Base-by-base conservation (phyloP, 1,284 basidiomycete genomes). In the Trichosporon faecale region DNA sequence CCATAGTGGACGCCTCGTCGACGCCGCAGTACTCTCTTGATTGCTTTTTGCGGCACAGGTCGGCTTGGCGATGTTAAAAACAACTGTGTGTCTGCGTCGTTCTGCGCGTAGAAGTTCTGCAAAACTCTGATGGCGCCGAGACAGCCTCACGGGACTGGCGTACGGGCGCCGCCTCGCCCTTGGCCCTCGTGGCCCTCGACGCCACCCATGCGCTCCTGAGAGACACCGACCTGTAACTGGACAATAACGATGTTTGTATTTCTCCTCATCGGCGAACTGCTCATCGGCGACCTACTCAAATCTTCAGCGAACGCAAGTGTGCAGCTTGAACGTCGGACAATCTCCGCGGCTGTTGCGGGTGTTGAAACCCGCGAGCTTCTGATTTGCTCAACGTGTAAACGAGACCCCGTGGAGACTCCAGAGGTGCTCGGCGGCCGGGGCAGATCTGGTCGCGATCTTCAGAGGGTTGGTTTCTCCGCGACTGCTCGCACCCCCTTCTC, bases 181-280 rank as follows among this genome's bases (percentile, higher is more conserved):
- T 14, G n/a, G 2, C 21, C 49, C 49, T 23, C n/a, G 40, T 3
- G 11, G 44, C 44, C 44, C n/a, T 21, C 16, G 2, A 52, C 49
- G 49, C 49, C 49, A 25, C 21, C 21, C n/a, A n/a, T n/a, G n/a
- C n/a, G n/a, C n/a, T n/a, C n/a, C n/a, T n/a, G n/a, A n/a, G n/a
- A n/a, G n/a, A n/a, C n/a, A n/a, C n/a, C n/a, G n/a, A n/a, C n/a
- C n/a, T n/a, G n/a, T n/a, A n/a, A n/a, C n/a, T n/a, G n/a, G n/a
- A n/a, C n/a, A n/a, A n/a, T n/a, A n/a, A n/a, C n/a, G n/a, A n/a
- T 44, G 49, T 52, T 52, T 52, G 49, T 52, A 52, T 52, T 52
- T 52, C 21, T 52, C 49, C 49, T 52, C 49, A 12, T n/a, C 49
- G 49, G 49, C 49, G 2, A 25, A n/a, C 21, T 8, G 18, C n/a